Base-by-base conservation (phyloP, 495 filamentous ascomycete species). In the Penicillium lagena region DNA sequence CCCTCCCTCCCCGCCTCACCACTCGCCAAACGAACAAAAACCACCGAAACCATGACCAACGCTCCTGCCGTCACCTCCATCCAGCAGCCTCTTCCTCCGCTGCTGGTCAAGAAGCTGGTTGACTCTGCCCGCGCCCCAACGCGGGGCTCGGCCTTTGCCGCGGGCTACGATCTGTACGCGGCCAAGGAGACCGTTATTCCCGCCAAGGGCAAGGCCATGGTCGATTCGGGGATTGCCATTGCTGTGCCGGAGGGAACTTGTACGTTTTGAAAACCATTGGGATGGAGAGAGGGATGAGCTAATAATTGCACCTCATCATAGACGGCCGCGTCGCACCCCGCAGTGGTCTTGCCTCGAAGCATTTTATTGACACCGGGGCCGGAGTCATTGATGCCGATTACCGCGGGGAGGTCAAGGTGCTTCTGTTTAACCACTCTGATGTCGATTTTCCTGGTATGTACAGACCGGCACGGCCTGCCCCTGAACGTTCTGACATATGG, bases 331-430 rank as follows among this genome's bases (percentile, higher is more conserved):
- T 98, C 39, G 93, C 93, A 10, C 93, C 93, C 28, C 84, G 93
- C 40, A 91, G 86, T 38, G 93, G 93, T 32, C 83, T 98, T 44
- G 91, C 91, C 4, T 75, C 83, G 35, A 96, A 96, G 68, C 81
- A 95, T 70, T 89, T 87, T 71, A 96, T 98, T 62, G 88, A 96
- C 63, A 87, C 85, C 1, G 89, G 91, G 44, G 93, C 93, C 2
- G 93, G 93, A 29, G 93, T 98, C 41, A 95, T 98, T 59, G 93
- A 98, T 70, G 89, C 90, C 7, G 93, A 98, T 63, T 98, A 98
- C 73, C 80, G 93, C 17, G 93, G 93, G 12, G 86, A 85, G 48
- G 84, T 98, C 50, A 95, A 90, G 74, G 85, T 98, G 14, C 72
- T 98, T 54, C 76, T 98, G 33, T 96, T 96, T 60, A 98, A 98